Evolutionary conservation across 495 filamentous ascomycete species (phyloP).

Genomic region (Bathelium albidoporum): DNA sequence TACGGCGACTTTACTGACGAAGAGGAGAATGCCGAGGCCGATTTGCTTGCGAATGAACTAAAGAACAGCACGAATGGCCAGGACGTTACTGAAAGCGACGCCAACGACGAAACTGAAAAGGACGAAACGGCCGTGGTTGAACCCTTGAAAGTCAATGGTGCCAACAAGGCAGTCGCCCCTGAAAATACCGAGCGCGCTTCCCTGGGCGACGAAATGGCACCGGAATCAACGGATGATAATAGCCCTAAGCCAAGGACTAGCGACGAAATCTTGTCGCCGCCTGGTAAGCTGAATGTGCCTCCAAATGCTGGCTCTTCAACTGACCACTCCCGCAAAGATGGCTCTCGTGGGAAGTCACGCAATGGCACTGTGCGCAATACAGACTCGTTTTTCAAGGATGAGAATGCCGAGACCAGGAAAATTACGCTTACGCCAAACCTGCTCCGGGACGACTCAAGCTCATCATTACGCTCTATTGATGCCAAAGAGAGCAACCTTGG

Average conservation of each 20-base stretch:
- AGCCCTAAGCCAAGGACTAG: conserved; percentile 33
- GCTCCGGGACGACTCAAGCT: conserved; percentile 69
- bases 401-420: conserved; percentile 89
- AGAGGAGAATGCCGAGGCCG: conserved; percentile 51
- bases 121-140: conserved; percentile 19
- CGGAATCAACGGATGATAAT: conserved; percentile 15
- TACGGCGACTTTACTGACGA: conserved; percentile 86
- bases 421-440: conserved; percentile 93
- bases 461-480: conserved; percentile 48
- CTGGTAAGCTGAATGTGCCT: conserved; percentile 26
- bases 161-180: conserved; percentile 13
- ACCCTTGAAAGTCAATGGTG: conserved; percentile 22
- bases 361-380: conserved; percentile 80
- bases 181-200: conserved; percentile 15
- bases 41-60: conserved; percentile 35
- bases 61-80: conserved; percentile 20
- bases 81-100: conserved; percentile 25
- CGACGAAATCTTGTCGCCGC: conserved; percentile 54
- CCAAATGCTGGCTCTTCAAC: neutral
- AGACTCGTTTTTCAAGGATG: conserved; percentile 95
- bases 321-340: neutral
- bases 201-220: conserved; percentile 15
- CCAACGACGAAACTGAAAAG: conserved; percentile 19
- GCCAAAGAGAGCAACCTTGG: conserved; percentile 45
- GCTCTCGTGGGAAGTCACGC: conserved; percentile 38